Conservation (phyloP, 148 eudicot genomes). For the Rhododendron griersonianum region DNA sequence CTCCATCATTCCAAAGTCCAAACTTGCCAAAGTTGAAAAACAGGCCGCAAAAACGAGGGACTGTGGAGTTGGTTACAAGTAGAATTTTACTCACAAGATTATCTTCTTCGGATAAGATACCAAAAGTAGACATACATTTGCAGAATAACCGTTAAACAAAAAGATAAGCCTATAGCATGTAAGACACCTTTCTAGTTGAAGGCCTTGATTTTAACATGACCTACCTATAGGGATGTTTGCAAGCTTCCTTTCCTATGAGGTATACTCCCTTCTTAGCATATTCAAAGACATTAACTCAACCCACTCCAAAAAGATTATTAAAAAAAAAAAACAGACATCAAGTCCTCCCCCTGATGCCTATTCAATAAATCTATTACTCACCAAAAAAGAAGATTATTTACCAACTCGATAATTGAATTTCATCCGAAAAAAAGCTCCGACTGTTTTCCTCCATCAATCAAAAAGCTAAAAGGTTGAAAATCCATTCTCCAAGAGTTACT, state of each 20-base stretch:
- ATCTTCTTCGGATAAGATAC: not conserved
- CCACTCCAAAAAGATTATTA: not conserved
- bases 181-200: not conserved
- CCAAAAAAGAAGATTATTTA: not conserved
- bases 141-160: not conserved
- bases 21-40: not conserved
- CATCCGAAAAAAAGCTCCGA: not conserved
- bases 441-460: not conserved
- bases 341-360: not conserved
- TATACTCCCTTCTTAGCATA: not conserved
- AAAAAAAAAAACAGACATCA: not conserved
- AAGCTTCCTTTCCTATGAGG: not conserved
- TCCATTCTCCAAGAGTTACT: not conserved
- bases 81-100: not conserved
- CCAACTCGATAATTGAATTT: not conserved
- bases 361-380: not conserved
- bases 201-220: not conserved
- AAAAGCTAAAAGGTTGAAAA: not conserved
- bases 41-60: not conserved
- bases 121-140: not conserved
- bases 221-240: not conserved
- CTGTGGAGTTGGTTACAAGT: not conserved
- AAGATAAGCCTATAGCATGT: slow-evolving; percentile 5
- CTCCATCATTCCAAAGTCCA: not conserved
- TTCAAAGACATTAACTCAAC: not conserved